These are phyloP conservation scores for Avena insularis DNA, from an alignment of 176 grass and related monocot genomes.

Conservation along the genomic window DNA sequence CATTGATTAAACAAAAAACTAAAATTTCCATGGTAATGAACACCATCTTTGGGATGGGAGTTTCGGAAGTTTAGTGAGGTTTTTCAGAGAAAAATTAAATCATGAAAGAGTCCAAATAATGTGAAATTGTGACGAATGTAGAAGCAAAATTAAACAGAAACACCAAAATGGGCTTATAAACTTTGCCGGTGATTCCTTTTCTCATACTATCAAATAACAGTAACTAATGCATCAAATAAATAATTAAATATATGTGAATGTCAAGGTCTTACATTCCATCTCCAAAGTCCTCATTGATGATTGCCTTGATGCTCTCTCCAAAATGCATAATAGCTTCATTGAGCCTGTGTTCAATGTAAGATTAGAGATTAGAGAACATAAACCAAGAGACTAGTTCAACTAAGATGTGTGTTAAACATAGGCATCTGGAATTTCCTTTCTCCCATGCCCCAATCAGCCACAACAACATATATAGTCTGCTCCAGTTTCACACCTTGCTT, in stretches of 20 bases:
- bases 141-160: background rate
- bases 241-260: background rate
- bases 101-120: background rate
- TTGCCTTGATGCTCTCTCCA: conserved; percentile 98
- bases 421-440: background rate
- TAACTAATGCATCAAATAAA: conserved; percentile 18
- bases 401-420: background rate
- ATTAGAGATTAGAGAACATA: no score
- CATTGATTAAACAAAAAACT: background rate
- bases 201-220: background rate
- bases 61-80: background rate
- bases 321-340: conserved; percentile 99
- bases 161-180: background rate
- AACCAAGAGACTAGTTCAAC: no score
- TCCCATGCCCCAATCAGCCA: background rate
- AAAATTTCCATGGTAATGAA: background rate
- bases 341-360: conserved; percentile 54
- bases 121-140: background rate
- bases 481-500: background rate
- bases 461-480: background rate
- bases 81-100: background rate
- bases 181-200: background rate
- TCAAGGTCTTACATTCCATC: conserved; percentile 87
- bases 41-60: background rate
- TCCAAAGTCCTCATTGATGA: conserved; percentile 96